Conservation (phyloP, 306 rosid genomes). For the Dryas drummondii region DNA sequence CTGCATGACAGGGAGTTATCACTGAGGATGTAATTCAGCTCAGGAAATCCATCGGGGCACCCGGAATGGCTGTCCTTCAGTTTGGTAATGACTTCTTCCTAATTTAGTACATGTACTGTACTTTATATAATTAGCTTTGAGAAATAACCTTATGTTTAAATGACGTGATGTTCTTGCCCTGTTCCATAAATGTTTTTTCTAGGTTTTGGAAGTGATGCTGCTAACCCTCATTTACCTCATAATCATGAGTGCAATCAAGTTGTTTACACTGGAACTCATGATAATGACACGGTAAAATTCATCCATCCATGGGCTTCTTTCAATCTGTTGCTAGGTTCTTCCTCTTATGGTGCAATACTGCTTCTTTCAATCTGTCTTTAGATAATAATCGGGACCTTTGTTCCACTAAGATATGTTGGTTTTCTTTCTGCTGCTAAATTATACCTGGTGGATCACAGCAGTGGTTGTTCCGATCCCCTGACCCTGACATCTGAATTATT, state of each 20-base stretch:
- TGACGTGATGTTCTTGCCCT: constrained; percentile 7
- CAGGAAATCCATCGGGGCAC: constrained; percentile 84
- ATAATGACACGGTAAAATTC: constrained; percentile 80
- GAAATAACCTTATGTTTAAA: constrained; percentile 12
- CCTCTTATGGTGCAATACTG: too few species aligned
- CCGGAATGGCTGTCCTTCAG: constrained; percentile 99
- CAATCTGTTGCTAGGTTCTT: constrained; percentile 1
- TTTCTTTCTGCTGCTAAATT: constrained; percentile 12
- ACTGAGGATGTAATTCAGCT: constrained; percentile 90
- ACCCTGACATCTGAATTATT: constrained; percentile 15
- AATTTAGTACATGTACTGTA: constrained; percentile 16
- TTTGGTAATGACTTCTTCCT: constrained; percentile 57
- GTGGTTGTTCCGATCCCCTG: constrained; percentile 13
- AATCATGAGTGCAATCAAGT: constrained; percentile 93
- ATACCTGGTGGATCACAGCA: constrained; percentile 6
- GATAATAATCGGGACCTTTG: background rate
- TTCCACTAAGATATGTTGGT: background rate
- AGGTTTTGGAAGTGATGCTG: constrained; percentile 83
- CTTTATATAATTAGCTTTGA: constrained; percentile 15
- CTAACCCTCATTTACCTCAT: constrained; percentile 88
- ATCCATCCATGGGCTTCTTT: constrained; percentile 24
- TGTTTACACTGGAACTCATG: constrained; percentile 95
- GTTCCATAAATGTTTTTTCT: constrained; percentile 18
- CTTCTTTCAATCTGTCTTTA: background rate
- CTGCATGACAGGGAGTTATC: constrained; percentile 77